A percentile compares a stretch with the other conserved stretches of the same genome.
These are phyloP conservation scores for Sugiyamaella castrensis DNA, from an alignment of 1,139 yeast species.

Conservation along the genomic window DNA sequence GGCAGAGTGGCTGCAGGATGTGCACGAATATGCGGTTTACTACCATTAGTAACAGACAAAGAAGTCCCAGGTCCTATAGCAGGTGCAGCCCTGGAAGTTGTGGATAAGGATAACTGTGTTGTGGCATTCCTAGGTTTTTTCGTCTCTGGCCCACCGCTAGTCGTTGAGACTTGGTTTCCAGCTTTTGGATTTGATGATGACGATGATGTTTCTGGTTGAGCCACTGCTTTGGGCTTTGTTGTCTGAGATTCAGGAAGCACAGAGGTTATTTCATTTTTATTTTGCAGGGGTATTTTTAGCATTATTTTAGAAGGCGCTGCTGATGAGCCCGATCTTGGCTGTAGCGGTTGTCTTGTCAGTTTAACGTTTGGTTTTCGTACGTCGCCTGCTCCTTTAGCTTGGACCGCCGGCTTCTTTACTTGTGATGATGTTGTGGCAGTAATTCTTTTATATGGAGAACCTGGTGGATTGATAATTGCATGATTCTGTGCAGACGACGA, in stretches of 20 bases:
- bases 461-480: background rate
- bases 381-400: too few relatives aligned
- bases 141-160: background rate
- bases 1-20: background rate
- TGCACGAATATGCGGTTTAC: background rate
- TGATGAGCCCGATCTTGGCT: conserved; percentile 4
- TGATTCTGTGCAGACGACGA: background rate
- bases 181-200: background rate
- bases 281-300: conserved; percentile 2
- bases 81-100: background rate
- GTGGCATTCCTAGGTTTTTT: background rate
- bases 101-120: background rate
- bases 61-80: conserved; percentile 17
- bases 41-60: conserved; percentile 3
- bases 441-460: too few relatives aligned
- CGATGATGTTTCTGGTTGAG: background rate
- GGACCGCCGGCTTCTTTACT: too few relatives aligned
- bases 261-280: background rate
- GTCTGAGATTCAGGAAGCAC: background rate
- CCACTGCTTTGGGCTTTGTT: too few relatives aligned
- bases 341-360: conserved; percentile 9
- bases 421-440: too few relatives aligned
- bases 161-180: conserved; percentile 7
- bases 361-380: conserved; percentile 1
- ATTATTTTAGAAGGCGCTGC: background rate